These are phyloP conservation scores for Botrytis galanthina DNA, from an alignment of 2,329 filamentous ascomycete species.

Conservation along the genomic window DNA sequence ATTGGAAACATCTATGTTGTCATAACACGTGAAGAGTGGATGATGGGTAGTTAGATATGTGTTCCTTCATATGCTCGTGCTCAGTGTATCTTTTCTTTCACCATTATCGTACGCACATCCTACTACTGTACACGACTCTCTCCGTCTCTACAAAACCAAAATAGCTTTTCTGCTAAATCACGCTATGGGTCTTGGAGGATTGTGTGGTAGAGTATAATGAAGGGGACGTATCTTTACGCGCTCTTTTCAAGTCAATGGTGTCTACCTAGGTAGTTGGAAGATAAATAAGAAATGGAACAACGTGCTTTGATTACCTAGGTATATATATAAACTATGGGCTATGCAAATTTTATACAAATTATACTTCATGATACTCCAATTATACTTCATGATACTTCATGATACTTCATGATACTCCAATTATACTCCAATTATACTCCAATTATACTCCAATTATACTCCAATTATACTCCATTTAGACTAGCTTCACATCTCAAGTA, in stretches of 20 bases:
- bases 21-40: constrained; percentile 1
- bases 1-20: constrained; percentile 2
- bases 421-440: too few species aligned
- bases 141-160: not conserved
- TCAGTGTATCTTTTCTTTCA: not conserved
- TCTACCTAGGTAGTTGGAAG: too few species aligned
- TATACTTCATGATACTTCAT: too few species aligned
- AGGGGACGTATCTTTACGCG: too few species aligned
- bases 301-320: not conserved
- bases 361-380: not conserved
- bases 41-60: not conserved
- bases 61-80: not conserved
- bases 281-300: not conserved
- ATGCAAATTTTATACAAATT: not conserved
- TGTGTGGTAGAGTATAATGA: too few species aligned
- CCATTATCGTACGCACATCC: not conserved
- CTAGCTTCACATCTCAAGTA: not conserved
- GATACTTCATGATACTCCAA: too few species aligned
- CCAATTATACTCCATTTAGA: not conserved
- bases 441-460: too few species aligned
- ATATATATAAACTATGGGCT: not conserved
- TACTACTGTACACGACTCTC: not conserved
- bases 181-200: not conserved
- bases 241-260: too few species aligned
- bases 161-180: not conserved